These are phyloP conservation scores for Fusarium caatingaense DNA, from an alignment of 2,329 filamentous ascomycete species.

Conservation along the genomic window DNA sequence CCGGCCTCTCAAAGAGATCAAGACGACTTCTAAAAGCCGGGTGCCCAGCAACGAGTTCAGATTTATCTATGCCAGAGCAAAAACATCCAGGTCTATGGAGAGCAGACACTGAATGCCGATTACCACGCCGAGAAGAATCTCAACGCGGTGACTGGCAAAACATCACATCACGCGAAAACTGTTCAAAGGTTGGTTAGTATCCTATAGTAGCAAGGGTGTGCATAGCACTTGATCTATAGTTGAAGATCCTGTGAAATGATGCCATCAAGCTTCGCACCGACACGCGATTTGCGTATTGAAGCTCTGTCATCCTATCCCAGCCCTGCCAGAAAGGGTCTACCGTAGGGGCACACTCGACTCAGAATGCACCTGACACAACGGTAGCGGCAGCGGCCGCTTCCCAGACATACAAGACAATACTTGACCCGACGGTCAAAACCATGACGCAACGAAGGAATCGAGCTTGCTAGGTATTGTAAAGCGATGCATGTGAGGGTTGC, in stretches of 20 bases:
- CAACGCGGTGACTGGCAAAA: slow-evolving; percentile 52
- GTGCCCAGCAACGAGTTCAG: slow-evolving; percentile 66
- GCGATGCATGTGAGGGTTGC: slow-evolving; percentile 23
- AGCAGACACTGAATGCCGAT: slow-evolving; percentile 63
- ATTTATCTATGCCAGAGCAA: slow-evolving; percentile 67
- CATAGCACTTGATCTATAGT: slow-evolving; percentile 4
- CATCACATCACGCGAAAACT: slow-evolving; percentile 10
- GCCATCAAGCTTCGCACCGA: slow-evolving; percentile 1
- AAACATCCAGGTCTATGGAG: slow-evolving; percentile 64
- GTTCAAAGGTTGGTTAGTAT: slow-evolving; percentile 21
- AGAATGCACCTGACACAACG: not conserved
- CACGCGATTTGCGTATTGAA: not conserved
- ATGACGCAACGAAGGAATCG: slow-evolving; percentile 14
- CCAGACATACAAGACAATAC: slow-evolving; percentile 3
- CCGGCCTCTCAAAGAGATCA: slow-evolving; percentile 64
- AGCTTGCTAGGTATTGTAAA: slow-evolving; percentile 11
- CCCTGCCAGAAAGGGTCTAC: slow-evolving; percentile 1
- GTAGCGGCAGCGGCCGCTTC: slow-evolving; percentile 18
- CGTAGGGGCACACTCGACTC: not conserved
- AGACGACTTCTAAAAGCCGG: slow-evolving; percentile 66
- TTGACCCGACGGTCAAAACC: slow-evolving; percentile 6
- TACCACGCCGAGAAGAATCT: slow-evolving; percentile 48
- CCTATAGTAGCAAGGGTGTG: slow-evolving; percentile 3
- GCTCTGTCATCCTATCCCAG: not conserved
- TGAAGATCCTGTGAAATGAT: slow-evolving; percentile 8